Base-by-base conservation (phyloP, 805 yeast species). In the Pichia eremophila region DNA sequence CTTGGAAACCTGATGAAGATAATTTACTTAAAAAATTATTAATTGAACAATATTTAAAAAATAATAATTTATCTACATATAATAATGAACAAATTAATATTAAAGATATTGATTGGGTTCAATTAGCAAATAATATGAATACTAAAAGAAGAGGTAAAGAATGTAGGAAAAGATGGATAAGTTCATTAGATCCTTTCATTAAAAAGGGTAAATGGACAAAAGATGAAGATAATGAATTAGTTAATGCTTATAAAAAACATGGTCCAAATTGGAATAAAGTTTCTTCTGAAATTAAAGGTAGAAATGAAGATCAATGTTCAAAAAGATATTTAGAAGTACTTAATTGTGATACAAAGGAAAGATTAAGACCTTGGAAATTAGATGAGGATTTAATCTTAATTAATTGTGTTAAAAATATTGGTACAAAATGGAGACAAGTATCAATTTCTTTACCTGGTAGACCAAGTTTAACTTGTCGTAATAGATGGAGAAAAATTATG, bases 281-380 rank as follows among this genome's bases (percentile, higher is more conserved):
- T 11, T 80, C 95, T 0, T 66, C 72, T 44, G 81, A 77, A 46
- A 84, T 90, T 12, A 77, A 78, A 4, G 95, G 96, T 6, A 72
- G 97, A 60, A 90, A 95, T 0, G 96, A 89, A 58, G 96, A 89
- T 63, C 97, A 90, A 67, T 90, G 98, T 69, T 86, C 95, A 2
- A 90, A 90, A 59, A 69, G 97, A 57, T 90, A 86, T 61, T 79
- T 82, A 15, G 97, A 90, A 58, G 96, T 88, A 2, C 64, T 90
- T 49, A 93, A 87, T 56, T 96, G 97, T 7, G 72, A 70, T 28
- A 84, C 89, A 10, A 79, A 79, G 50, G 88, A 84, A 54, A 67
- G 96, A 47, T 69, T 88, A 41, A 74, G 87, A 55, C 81, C 83
- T 3, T 90, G 98, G 98, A 69, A 78, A 1, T 57, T 72, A 29